Evolutionary conservation across 805 yeast species (phyloP).

Genomic region (Metschnikowia bowlesiae): DNA sequence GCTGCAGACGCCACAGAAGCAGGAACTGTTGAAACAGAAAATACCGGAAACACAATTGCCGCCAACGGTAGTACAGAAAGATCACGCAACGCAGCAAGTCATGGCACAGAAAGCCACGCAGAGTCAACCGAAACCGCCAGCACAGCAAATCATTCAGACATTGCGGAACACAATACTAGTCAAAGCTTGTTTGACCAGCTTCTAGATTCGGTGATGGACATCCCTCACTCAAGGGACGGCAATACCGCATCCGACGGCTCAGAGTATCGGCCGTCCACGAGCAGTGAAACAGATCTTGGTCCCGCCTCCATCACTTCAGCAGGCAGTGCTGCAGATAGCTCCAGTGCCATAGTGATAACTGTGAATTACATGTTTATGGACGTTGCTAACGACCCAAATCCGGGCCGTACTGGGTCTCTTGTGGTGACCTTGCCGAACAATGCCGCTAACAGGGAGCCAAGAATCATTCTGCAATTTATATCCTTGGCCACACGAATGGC

Average conservation of each 20-base stretch:
- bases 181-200: conserved; percentile 12
- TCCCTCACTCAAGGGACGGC: neutral
- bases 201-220: conserved; percentile 11
- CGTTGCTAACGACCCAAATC: conserved; percentile 36
- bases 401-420: conserved; percentile 50
- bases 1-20: neutral
- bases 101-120: neutral
- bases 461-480: conserved; percentile 54
- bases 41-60: neutral
- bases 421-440: conserved; percentile 66
- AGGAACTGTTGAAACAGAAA: neutral
- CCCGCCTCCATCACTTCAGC: conserved; percentile 6
- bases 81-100: neutral
- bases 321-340: conserved; percentile 13
- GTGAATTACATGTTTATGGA: conserved; percentile 42
- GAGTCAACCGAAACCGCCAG: neutral
- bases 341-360: conserved; percentile 39
- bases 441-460: conserved; percentile 54
- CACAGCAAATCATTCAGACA: neutral
- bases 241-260: neutral
- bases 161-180: neutral
- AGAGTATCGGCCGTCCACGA: conserved; percentile 2
- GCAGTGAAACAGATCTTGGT: conserved; percentile 1
- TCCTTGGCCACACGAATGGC: conserved; percentile 69
- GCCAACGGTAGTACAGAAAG: neutral